Base-by-base conservation (phyloP, 177 flowering plant genomes). In the Vitis hybrid region DNA sequence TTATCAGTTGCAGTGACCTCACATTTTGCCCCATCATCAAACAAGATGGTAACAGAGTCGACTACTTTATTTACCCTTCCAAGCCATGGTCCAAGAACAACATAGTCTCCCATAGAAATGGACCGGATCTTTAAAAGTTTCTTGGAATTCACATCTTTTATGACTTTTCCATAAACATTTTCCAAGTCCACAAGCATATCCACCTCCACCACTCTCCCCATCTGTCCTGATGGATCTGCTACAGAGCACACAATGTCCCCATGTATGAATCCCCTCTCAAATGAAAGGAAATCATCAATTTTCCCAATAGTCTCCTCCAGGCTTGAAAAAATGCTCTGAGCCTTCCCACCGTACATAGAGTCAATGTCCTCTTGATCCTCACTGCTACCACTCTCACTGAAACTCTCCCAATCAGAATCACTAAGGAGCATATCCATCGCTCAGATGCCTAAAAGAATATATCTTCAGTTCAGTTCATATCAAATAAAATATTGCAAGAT, bases 241-340 rank as follows among this genome's bases (percentile, higher is more conserved):
- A 69, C 75, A 50, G 85, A 80, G 75, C 85, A 82, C 52, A 96
- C 98, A 63, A 90, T 69, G 77, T 93, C 97, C 4, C 97, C 98
- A 75, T 81, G 84, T 11, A 69, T 2, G 63, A 88, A 93, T 35
- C 82, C 85, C 69, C 92, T 89, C 73, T 91, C 98, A 76, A 86
- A 93, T 54, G 91, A 79, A 55, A 95, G 93, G 64, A 91, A 87
- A 66, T 93, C 97, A 63, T 95, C 99, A 58, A 95, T 95, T 77
- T 88, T 95, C 4, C 88, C 91, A 62, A 95, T 88, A 78, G 85
- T 86, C 62, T 88, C 87, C 71, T 92, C 96, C 72, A 95, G 81
- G 70, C 84, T 87, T 52, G 99, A 91, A 17, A 95, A 81, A 18
- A 95, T 87, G 75, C 78, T 84, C 19, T 67, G 77, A 27, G 98